Evolutionary conservation across 2,329 filamentous ascomycete species (phyloP).

Genomic region (Phialophora chinensis): DNA sequence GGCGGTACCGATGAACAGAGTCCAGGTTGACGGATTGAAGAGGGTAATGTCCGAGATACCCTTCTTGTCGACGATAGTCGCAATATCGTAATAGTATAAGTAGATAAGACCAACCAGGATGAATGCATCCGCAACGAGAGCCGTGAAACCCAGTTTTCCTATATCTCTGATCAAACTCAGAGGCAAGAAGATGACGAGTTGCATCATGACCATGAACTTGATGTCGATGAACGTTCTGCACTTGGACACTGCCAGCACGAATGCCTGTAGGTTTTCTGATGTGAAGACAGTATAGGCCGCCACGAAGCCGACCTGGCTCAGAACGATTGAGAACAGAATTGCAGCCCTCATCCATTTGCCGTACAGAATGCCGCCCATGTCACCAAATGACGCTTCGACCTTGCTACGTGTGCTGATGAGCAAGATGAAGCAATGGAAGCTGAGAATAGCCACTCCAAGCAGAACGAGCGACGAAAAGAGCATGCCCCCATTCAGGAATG

Average conservation of each 20-base stretch:
- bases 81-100: constrained; percentile 92
- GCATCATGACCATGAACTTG: constrained; percentile 87
- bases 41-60: constrained; percentile 81
- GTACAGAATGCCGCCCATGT: constrained; percentile 91
- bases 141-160: constrained; percentile 94
- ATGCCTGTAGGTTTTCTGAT: constrained; percentile 91
- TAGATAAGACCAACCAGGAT: constrained; percentile 92
- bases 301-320: constrained; percentile 94
- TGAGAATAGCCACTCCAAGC: constrained; percentile 81
- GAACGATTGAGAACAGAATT: constrained; percentile 89
- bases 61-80: constrained; percentile 77
- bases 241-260: constrained; percentile 87
- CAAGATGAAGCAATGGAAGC: constrained; percentile 97
- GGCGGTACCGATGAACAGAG: constrained; percentile 95
- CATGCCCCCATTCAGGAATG: constrained; percentile 97
- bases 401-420: constrained; percentile 84
- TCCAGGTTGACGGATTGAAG: constrained; percentile 94
- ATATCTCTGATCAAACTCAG: constrained; percentile 95
- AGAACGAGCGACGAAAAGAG: constrained; percentile 92
- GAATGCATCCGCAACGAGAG: constrained; percentile 89
- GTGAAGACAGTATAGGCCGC: constrained; percentile 97
- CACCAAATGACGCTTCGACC: constrained; percentile 93
- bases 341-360: constrained; percentile 86
- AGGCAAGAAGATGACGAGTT: constrained; percentile 93
- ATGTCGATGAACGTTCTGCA: constrained; percentile 86